Percentiles rank a stretch among this genome's conserved stretches.
phyloP scores from a whole-genome alignment of 805 yeast species.

The Lipomyces spencermartinsiae region DNA sequence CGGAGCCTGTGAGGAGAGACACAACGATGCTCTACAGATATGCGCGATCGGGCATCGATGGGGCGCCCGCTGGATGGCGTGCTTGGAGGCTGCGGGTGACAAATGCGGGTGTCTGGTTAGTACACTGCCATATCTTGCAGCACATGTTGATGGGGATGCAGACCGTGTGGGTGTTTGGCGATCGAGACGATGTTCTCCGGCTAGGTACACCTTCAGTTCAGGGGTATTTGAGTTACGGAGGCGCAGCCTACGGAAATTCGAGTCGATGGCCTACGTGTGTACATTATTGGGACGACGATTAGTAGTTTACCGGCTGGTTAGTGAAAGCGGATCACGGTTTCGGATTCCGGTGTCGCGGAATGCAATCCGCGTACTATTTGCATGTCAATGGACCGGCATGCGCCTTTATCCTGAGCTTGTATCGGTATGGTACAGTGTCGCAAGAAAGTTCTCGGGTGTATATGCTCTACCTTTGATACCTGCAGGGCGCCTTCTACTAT shows the following conservation, averaged over 20 bases:
- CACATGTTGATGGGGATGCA: conserved; percentile 6
- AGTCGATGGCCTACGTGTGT: conserved; percentile 6
- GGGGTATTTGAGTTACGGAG: conserved; percentile 2
- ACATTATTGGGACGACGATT: conserved; percentile 2
- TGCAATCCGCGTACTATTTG: no score
- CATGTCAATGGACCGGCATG: no score
- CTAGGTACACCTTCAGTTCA: neutral
- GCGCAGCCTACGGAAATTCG: neutral
- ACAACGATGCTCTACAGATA: neutral
- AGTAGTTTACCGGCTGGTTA: no score
- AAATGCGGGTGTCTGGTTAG: neutral
- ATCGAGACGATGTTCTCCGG: neutral
- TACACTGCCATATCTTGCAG: conserved; percentile 3
- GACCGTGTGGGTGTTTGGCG: conserved; percentile 3
- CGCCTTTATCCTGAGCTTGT: no score
- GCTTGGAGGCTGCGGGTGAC: conserved; percentile 9
- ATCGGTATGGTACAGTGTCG: no score
- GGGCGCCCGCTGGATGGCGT: neutral
- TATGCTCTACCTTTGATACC: no score
- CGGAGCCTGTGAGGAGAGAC: neutral
- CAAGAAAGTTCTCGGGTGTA: no score
- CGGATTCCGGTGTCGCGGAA: no score
- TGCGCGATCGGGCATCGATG: neutral
- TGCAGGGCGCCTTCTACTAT: no score
- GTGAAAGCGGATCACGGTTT: no score